A percentile compares a stretch with the other conserved stretches of the same genome.
Evolutionary conservation across 768 basidiomycete species (phyloP).

Genomic region (Trametopsis cervina): DNA sequence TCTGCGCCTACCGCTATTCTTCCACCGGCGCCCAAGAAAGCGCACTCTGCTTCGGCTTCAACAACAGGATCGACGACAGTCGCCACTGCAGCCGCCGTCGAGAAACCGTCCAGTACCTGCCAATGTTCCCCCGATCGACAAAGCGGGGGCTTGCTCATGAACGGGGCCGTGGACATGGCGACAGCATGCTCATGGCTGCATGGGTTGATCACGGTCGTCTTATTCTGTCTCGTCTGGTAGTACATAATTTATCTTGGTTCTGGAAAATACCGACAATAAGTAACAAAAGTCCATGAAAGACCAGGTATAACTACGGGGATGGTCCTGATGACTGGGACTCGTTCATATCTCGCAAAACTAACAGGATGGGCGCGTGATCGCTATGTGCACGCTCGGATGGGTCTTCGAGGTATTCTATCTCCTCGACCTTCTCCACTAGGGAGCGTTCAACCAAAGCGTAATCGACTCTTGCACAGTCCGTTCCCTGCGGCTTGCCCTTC

Average conservation of each 20-base stretch:
- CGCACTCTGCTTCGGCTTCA: not conserved
- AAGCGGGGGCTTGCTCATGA: not conserved
- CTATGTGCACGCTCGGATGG: conserved; percentile 19
- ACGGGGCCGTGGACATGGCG: not conserved
- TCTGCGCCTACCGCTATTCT: conserved; percentile 1
- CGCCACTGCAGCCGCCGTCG: not conserved
- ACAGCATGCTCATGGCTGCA: not conserved
- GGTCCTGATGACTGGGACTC: not conserved
- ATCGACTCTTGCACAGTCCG: conserved; percentile 21
- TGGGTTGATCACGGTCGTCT: not conserved
- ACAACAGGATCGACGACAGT: not conserved
- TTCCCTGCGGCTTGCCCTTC: conserved; percentile 20
- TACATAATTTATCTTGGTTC: too few species aligned
- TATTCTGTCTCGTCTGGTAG: not conserved
- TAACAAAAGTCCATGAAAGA: too few species aligned
- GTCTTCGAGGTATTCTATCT: conserved; percentile 18
- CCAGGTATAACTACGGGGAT: not conserved
- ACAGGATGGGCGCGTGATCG: conserved; percentile 19
- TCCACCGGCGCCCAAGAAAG: conserved; percentile 2
- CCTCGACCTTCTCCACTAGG: conserved; percentile 12
- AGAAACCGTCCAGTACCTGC: not conserved
- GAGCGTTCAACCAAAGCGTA: conserved; percentile 18
- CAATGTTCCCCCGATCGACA: not conserved
- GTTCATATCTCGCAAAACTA: conserved; percentile 16
- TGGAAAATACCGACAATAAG: too few species aligned